A percentile compares a stretch with the other conserved stretches of the same genome.
These are phyloP conservation scores for Zymoseptoria passerinii DNA, from an alignment of 2,329 filamentous ascomycete genomes.

Conservation along the genomic window DNA sequence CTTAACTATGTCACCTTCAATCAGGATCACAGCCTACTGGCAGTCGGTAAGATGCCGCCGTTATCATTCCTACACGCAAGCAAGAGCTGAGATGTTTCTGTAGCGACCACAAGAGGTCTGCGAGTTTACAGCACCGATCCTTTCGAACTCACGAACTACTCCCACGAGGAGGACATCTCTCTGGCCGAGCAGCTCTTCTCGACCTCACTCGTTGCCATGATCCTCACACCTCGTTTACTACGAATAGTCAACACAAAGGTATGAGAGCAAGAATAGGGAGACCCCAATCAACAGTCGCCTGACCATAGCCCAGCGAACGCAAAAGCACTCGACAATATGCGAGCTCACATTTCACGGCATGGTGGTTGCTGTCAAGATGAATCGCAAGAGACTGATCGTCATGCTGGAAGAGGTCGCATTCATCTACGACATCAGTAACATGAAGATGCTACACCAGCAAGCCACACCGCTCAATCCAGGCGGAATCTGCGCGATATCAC, in stretches of 20 bases:
- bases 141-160: slow-evolving; percentile 90
- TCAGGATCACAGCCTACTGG: slow-evolving; percentile 94
- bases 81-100: slow-evolving; percentile 5
- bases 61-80: slow-evolving; percentile 1
- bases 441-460: slow-evolving; percentile 89
- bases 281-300: slow-evolving; percentile 8
- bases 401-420: slow-evolving; percentile 95
- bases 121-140: slow-evolving; percentile 95
- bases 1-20: slow-evolving; percentile 99
- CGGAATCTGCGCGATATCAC: slow-evolving; percentile 79
- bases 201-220: slow-evolving; percentile 87
- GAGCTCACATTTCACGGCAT: slow-evolving; percentile 98
- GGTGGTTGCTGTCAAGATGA: slow-evolving; percentile 85
- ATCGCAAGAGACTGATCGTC: slow-evolving; percentile 87
- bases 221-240: slow-evolving; percentile 81
- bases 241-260: slow-evolving; percentile 98
- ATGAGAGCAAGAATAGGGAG: slow-evolving; percentile 23
- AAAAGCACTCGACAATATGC: slow-evolving; percentile 80
- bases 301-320: slow-evolving; percentile 16
- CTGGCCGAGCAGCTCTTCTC: slow-evolving; percentile 99
- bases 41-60: slow-evolving; percentile 60
- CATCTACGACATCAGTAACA: slow-evolving; percentile 97
- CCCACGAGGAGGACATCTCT: slow-evolving; percentile 80
- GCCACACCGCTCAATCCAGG: slow-evolving; percentile 87
- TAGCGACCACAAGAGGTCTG: slow-evolving; percentile 87